Evolutionary conservation across 371 early-diverging fungal genomes (phyloP), one percentile per base, ranked within the genome.

Genomic region (Mucor indicus): DNA sequence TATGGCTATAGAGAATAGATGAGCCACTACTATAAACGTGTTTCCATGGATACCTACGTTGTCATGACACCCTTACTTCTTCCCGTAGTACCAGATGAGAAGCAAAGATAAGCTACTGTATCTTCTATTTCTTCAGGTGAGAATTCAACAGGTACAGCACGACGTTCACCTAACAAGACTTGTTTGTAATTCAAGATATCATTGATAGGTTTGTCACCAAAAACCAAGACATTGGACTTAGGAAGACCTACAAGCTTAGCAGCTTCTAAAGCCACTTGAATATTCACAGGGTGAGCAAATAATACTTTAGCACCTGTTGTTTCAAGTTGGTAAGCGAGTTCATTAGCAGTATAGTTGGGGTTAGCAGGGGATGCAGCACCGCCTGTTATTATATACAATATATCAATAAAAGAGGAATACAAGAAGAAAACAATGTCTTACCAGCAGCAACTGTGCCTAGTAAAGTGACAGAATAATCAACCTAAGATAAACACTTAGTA

Each of bases 81-180:
- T 37, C 87, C 89, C 1, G 87, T 86, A 5, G 89, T 91, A 0
- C 92, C 92, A 6, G 85, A 83, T 13, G 85, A 85, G 60, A 87
- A 91, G 65, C 87, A 87, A 17, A 91, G 65, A 48, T 79, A 77
- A 1, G 87, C 80, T 32, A 75, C 75, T 31, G 61, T 59, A 17
- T 46, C 36, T 22, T 58, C 52, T 29, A 48, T 33, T 33, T 72
- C 68, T 43, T 64, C 58, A 5, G 35, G 47, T 1, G 48, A 39
- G n/a, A 49, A 27, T 2, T 57, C 48, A 11, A 55, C 60, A 3
- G 67, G 44, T 2, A 27, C 37, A 16, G 53, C 58, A 17, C 40
- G 37, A 2, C 57, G 44, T 10, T 50, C 32, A 9, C 43, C 37
- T 4, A 52, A 4, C 9, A 60, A 48, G 15, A 35, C 54, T 10